Base-by-base conservation (phyloP, 768 basidiomycete species). In the Hygrocybe coccinea region DNA sequence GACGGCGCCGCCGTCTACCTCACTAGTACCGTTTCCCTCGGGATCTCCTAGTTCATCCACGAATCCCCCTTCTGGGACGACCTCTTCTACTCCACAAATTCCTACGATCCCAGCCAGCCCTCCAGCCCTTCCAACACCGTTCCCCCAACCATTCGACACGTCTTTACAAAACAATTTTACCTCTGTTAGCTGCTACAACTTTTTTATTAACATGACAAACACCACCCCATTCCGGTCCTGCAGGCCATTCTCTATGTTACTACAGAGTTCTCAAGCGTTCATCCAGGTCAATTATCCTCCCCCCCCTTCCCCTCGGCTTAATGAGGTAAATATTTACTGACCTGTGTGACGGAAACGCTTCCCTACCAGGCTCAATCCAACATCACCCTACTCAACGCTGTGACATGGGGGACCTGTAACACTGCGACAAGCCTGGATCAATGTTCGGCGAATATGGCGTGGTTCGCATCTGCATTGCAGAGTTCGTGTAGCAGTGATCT, bases 321-420 rank as follows among this genome's bases (percentile, higher is more conserved):
- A 5, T 14, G 29, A 8, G 21, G 3, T 11, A 41, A 19, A 34
- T n/a, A n/a, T 41, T n/a, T 39, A 9, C 39, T 47, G 41, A 24
- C 41, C 24, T 48, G 22, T 37, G 45, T 60, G 49, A 7, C 64
- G 56, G 22, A 59, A 49, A 41, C 33, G 51, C 46, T 56, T 36
- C 21, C 21, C 34, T 11, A 24, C 36, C 56, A 90, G 87, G 83
- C 85, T 35, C 86, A 87, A 69, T 64, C 68, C 2, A 84, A 88
- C 68, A 64, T 82, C 38, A 79, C 81, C 1, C 65, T 77, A 35
- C 74, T 90, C 63, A 92, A 91, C 62, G 68, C 73, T 8, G 73
- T 90, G 49, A 64, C 92, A 6, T 89, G 88, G 85, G 88, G 87
- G 2, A 89, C 86, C 0, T 94, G 91, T 68, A 85, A 90, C 61